Base-by-base conservation (phyloP, 2,329 filamentous ascomycete genomes). In the Arthrobotrys sphaeroides region DNA sequence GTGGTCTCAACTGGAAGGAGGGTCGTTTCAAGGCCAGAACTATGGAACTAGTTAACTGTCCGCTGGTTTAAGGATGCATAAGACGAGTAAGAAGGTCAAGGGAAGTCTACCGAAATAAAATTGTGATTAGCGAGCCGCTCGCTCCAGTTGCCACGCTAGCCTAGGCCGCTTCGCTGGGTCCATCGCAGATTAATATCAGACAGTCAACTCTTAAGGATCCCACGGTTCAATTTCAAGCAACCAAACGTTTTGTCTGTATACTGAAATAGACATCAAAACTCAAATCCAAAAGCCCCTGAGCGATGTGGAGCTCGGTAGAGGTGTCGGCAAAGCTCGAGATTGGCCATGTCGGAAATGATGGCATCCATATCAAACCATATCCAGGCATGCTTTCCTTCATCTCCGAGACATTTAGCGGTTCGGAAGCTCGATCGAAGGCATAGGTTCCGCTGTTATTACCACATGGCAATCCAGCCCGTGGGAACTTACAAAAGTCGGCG, bases 71-170 rank as follows among this genome's bases (percentile, higher is more conserved):
- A 66, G 61, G 47, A 12, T 47, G 45, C 45, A 53, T 66, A 12
- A 51, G 33, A 66, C 47, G 45, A 66, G 22, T 51, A 59, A 43
- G 57, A 57, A 57, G 26, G 22, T 45, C 26, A 57, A 49, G 49
- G 33, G 42, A 61, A 53, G 43, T 51, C 55, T 61, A 61, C 38
- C 57, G 40, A 55, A 65, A 43, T 10, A 57, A 26, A 60, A 55
- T 36, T 31, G 26, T 74, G 69, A 74, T 74, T 74, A 74, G 69
- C 69, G 69, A 74, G 69, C 69, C 69, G 61, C 51, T 66, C 24
- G 61, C 40, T 55, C 43, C 65, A 69, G 42, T 43, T 36, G 18
- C 60, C 47, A 60, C 61, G 53, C 61, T 67, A 60, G 43, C 36
- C 53, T 47, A 73, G 26, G 42, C 60, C 60, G 59, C 49, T 73